phyloP scores from a whole-genome alignment of 371 early-diverging fungal species.

The Actinomortierella wolfii region DNA sequence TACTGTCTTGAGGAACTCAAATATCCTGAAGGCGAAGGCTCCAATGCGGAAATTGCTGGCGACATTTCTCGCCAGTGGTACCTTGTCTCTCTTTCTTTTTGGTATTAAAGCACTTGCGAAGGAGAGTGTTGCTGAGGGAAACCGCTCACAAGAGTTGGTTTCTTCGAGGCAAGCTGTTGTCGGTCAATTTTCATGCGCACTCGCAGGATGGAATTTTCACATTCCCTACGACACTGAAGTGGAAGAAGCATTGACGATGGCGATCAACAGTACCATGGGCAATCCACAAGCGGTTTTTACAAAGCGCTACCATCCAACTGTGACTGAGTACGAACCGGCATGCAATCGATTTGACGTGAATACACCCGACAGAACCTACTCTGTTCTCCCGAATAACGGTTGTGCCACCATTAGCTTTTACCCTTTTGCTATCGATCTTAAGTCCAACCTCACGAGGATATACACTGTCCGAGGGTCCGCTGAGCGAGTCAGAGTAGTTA shows the following conservation, averaged over 20 bases:
- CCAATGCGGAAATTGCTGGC: neutral
- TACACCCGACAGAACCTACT: neutral
- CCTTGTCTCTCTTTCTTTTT: slow-evolving; percentile 1
- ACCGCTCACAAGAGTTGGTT: neutral
- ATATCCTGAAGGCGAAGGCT: neutral
- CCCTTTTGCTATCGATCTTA: neutral
- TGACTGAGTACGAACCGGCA: slow-evolving; percentile 4
- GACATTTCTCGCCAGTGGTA: neutral
- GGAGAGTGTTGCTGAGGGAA: neutral
- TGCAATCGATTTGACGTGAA: slow-evolving; percentile 7
- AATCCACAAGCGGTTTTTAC: slow-evolving; percentile 3
- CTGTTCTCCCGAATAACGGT: slow-evolving; percentile 5
- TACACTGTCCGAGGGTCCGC: slow-evolving; percentile 5
- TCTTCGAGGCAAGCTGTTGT: slow-evolving; percentile 1
- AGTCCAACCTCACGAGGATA: neutral
- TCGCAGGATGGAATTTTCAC: slow-evolving; percentile 8
- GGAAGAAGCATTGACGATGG: slow-evolving; percentile 3
- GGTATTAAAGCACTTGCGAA: neutral
- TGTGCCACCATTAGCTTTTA: neutral
- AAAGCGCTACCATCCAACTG: slow-evolving; percentile 4
- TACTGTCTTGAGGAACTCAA: neutral
- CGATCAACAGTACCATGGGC: slow-evolving; percentile 1
- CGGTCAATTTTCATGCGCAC: neutral
- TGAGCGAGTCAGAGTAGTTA: slow-evolving; percentile 6
- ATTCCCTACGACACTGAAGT: neutral